Evolutionary conservation across 768 basidiomycete genomes (phyloP).

Genomic region (Infundibulicybe gibba): DNA sequence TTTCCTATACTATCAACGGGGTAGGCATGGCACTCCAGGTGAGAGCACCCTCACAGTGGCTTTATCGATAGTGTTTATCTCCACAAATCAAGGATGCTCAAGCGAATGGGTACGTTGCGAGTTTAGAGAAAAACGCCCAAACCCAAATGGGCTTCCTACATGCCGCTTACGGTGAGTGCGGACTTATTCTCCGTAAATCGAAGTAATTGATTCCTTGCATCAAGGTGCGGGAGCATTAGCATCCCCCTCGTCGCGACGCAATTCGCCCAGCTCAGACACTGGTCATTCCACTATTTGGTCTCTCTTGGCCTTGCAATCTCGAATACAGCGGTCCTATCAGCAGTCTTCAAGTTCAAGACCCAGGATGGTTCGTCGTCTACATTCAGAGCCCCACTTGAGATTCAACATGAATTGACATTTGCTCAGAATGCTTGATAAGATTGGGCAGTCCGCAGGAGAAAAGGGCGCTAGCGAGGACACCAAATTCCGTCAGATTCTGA

Average conservation of each 20-base stretch:
- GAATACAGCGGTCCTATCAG: slow-evolving; percentile 48
- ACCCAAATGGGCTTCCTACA: slow-evolving; percentile 70
- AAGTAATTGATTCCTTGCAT: not conserved
- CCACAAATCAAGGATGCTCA: slow-evolving; percentile 55
- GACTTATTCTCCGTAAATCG: not conserved
- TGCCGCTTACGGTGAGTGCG: slow-evolving; percentile 57
- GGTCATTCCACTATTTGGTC: slow-evolving; percentile 78
- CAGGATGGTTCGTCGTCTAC: slow-evolving; percentile 53
- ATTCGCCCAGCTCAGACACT: slow-evolving; percentile 59
- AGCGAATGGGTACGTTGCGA: slow-evolving; percentile 67
- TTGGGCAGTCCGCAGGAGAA: slow-evolving; percentile 45
- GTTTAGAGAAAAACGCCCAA: slow-evolving; percentile 47
- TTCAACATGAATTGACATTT: not conserved
- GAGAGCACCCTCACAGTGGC: not conserved
- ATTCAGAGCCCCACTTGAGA: not conserved
- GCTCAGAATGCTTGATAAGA: slow-evolving; percentile 49
- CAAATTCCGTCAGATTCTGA: slow-evolving; percentile 37
- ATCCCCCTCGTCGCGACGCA: slow-evolving; percentile 83
- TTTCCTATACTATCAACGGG: slow-evolving; percentile 43
- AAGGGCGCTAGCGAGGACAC: slow-evolving; percentile 31
- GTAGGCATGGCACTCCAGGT: slow-evolving; percentile 44
- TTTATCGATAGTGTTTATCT: not conserved
- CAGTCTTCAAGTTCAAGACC: slow-evolving; percentile 61
- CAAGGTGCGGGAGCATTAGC: slow-evolving; percentile 63
- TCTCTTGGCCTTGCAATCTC: slow-evolving; percentile 64